Evolutionary conservation across 306 rosid species (phyloP).

Genomic region (Pyrus bretschneideri): DNA sequence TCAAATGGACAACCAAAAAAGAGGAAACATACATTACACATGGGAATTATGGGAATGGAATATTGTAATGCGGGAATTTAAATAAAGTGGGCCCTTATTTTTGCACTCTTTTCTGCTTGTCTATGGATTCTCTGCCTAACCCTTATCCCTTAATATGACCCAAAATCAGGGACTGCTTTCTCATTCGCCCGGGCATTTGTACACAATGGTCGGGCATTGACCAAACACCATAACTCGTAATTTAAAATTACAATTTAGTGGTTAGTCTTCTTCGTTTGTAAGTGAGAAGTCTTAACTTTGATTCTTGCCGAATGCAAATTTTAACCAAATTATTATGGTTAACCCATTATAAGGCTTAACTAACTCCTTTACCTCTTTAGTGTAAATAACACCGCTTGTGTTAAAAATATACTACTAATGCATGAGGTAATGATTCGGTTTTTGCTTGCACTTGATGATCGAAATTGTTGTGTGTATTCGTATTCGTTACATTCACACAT

Average conservation of each 20-base stretch:
- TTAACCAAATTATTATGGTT: no score
- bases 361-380: no score
- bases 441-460: conserved; percentile 2
- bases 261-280: no score
- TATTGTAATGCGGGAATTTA: conserved; percentile 17
- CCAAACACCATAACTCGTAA: conserved; percentile 11
- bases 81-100: not conserved
- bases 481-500: not conserved
- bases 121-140: not conserved
- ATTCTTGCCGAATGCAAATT: fast-evolving
- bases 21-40: not conserved
- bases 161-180: conserved; percentile 24
- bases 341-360: no score
- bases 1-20: conserved; percentile 15
- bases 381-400: no score
- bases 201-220: conserved; percentile 14
- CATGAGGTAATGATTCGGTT: not conserved
- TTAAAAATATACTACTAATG: not conserved
- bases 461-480: not conserved
- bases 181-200: conserved; percentile 19
- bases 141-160: not conserved
- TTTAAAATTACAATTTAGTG: no score
- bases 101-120: not conserved
- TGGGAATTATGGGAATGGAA: not conserved
- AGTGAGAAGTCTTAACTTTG: fast-evolving